Conservation (phyloP, 148 eudicot species). For the Fagopyrum esculentum region DNA sequence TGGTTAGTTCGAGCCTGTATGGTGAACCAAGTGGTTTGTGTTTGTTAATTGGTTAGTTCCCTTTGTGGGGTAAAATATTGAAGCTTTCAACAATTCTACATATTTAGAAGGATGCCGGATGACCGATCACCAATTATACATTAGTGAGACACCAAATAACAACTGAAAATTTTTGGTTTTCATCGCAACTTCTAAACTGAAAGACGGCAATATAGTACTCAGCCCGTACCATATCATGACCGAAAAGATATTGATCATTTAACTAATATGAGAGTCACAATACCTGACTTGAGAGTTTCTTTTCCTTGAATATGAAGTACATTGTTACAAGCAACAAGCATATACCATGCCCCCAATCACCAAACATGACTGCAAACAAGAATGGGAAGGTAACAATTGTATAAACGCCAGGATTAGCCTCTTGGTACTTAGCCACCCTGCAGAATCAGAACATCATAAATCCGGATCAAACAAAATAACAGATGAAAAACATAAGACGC, state of each 20-base stretch:
- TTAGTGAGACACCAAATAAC: not conserved
- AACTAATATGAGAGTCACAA: not conserved
- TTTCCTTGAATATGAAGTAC: constrained; percentile 34
- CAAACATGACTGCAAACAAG: constrained; percentile 65
- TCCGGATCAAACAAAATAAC: not conserved
- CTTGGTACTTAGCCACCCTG: constrained; percentile 59
- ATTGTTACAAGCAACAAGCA: constrained; percentile 45
- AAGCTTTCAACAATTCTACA: not conserved
- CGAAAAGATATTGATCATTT: not conserved
- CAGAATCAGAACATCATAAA: constrained; percentile 12
- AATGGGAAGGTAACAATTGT: constrained; percentile 54
- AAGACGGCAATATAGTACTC: not conserved
- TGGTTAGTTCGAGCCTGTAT: too few species aligned
- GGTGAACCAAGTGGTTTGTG: not conserved
- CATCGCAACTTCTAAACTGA: not conserved
- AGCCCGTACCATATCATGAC: not conserved
- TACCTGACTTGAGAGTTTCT: constrained; percentile 47
- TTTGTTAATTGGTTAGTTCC: not conserved
- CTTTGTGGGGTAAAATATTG: not conserved
- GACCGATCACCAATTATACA: not conserved
- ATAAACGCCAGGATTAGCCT: constrained; percentile 52
- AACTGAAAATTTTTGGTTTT: not conserved
- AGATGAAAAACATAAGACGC: not conserved
- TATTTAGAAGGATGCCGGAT: not conserved
- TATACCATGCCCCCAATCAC: constrained; percentile 67